Percentiles rank a stretch among this genome's conserved stretches.
Conservation (phyloP, 2,329 filamentous ascomycete genomes). For the Hypomyces perniciosus region DNA sequence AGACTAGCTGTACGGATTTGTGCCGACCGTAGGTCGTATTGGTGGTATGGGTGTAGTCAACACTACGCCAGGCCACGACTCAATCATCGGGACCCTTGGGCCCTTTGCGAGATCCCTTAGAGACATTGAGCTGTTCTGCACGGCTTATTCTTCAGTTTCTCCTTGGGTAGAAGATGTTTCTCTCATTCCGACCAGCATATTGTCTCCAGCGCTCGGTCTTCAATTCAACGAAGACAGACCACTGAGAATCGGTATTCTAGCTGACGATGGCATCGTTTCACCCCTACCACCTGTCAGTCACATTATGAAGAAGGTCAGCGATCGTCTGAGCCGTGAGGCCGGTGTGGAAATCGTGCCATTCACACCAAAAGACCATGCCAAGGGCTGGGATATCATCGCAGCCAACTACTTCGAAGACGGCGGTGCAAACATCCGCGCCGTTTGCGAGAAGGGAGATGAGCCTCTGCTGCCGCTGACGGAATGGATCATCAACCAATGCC, state of each 20-base stretch:
- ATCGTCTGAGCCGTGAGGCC: too few relatives aligned
- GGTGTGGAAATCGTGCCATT: too few relatives aligned
- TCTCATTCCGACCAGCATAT: background rate
- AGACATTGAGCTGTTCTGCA: slow-evolving; percentile 9
- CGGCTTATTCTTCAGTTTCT: background rate
- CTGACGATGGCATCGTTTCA: background rate
- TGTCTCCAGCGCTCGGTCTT: slow-evolving; percentile 2
- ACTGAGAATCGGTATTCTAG: background rate
- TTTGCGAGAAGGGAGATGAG: too few relatives aligned
- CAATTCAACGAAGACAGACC: slow-evolving; percentile 5
- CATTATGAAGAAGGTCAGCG: too few relatives aligned
- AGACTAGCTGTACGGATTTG: too few relatives aligned
- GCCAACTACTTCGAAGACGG: background rate
- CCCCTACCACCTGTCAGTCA: background rate
- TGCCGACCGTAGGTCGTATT: too few relatives aligned
- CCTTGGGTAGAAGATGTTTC: background rate
- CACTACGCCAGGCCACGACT: background rate
- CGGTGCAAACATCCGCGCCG: too few relatives aligned
- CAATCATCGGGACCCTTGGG: background rate
- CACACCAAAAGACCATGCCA: too few relatives aligned
- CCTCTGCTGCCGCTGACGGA: slow-evolving; percentile 3
- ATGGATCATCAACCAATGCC: slow-evolving; percentile 10
- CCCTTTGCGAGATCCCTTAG: slow-evolving; percentile 9
- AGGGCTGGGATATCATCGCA: too few relatives aligned
- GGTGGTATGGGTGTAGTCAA: too few relatives aligned